A percentile compares a stretch with the other conserved stretches of the same genome.
Evolutionary conservation across 176 grass and related monocot genomes (phyloP).

Genomic region (Carex scoparia): DNA sequence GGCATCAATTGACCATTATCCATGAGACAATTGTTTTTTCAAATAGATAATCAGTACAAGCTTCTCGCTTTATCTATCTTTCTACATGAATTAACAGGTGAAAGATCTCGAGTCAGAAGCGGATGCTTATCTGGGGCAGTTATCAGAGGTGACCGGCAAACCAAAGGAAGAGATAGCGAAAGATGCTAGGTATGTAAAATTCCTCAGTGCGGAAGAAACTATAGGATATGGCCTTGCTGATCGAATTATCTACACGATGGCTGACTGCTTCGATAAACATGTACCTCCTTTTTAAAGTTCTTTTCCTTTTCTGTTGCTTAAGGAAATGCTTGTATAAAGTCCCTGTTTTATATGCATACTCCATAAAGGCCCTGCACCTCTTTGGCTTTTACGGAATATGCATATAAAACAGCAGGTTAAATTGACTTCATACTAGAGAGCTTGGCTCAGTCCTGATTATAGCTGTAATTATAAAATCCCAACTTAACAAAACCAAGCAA

Average conservation of each 20-base stretch:
- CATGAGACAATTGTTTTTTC: not conserved
- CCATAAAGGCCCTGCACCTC: not conserved
- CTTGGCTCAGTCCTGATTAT: not conserved
- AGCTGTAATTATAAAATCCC: not conserved
- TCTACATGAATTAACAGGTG: constrained; percentile 33
- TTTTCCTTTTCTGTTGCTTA: not conserved
- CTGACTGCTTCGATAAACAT: constrained; percentile 53
- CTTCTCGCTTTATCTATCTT: not conserved
- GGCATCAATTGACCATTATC: not conserved
- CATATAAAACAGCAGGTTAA: not conserved
- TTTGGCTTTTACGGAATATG: too few species aligned
- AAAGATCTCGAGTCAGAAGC: constrained; percentile 85
- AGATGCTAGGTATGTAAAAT: constrained; percentile 54
- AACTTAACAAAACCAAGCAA: not conserved
- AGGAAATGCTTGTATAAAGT: not conserved
- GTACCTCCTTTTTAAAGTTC: constrained; percentile 14
- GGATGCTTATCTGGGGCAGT: constrained; percentile 52
- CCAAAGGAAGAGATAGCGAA: constrained; percentile 70
- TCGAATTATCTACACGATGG: constrained; percentile 52
- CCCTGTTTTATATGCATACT: not conserved
- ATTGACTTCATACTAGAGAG: not conserved
- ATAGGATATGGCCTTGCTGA: constrained; percentile 86
- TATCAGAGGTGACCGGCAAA: constrained; percentile 61
- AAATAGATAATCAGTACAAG: constrained; percentile 1
- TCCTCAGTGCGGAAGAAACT: constrained; percentile 66